A percentile compares a stretch with the other conserved stretches of the same genome.
Evolutionary conservation across 1,139 yeast species (phyloP).

Genomic region (Debaryomycetaceae sp.): DNA sequence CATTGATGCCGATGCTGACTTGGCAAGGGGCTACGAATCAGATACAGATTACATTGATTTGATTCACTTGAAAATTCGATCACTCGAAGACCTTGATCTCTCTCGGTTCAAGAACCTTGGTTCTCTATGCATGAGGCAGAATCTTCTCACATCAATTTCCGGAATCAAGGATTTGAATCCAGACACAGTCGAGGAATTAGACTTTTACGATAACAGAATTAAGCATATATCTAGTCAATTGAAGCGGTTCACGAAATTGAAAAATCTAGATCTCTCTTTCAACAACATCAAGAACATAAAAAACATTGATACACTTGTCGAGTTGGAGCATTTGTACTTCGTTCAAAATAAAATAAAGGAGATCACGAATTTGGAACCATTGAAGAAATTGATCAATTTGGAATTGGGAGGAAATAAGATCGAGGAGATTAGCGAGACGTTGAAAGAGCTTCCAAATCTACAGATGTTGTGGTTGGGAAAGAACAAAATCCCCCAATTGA

Average conservation of each 20-base stretch:
- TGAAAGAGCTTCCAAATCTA: conserved; percentile 52
- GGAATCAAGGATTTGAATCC: conserved; percentile 60
- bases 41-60: conserved; percentile 71
- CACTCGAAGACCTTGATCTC: conserved; percentile 64
- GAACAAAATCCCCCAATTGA: conserved; percentile 65
- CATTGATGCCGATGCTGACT: conserved; percentile 51
- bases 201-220: conserved; percentile 87
- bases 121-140: conserved; percentile 76
- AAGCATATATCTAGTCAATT: conserved; percentile 75
- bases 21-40: conserved; percentile 57
- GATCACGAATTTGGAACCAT: conserved; percentile 62
- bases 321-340: conserved; percentile 69
- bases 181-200: conserved; percentile 68
- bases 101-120: conserved; percentile 56
- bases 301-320: conserved; percentile 61
- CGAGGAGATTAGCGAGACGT: conserved; percentile 54
- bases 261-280: conserved; percentile 77
- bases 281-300: conserved; percentile 87
- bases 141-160: conserved; percentile 68
- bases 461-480: conserved; percentile 92
- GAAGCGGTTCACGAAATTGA: conserved; percentile 56
- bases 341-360: conserved; percentile 84
- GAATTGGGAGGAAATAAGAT: conserved; percentile 93
- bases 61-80: conserved; percentile 71
- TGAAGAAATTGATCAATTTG: conserved; percentile 60